Conservation (phyloP, 106 monocot genomes). For the Acanthochlamys bracteata region DNA sequence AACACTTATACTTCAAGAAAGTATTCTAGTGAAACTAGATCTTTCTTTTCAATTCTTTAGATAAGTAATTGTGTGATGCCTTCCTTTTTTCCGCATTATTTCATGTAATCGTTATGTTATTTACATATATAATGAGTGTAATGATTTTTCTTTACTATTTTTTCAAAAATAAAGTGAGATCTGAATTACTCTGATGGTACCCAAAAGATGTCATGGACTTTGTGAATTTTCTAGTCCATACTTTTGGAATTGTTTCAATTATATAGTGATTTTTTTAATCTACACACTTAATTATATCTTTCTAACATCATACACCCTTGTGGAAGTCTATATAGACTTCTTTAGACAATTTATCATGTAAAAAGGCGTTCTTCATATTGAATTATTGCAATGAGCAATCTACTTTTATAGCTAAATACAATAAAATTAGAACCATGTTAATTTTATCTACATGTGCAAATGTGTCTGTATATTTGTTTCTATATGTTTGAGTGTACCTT, state of each 20-base stretch:
- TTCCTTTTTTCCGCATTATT: too few relatives aligned
- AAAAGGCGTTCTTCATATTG: too few relatives aligned
- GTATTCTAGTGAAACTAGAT: too few relatives aligned
- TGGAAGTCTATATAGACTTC: conserved; percentile 18
- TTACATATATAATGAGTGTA: too few relatives aligned
- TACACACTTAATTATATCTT: neutral
- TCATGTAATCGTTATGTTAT: too few relatives aligned
- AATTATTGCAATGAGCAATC: too few relatives aligned
- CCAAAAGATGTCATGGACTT: neutral
- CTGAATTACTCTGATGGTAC: conserved; percentile 4
- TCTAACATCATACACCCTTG: neutral
- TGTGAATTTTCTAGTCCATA: conserved; percentile 13
- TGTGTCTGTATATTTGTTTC: conserved; percentile 2
- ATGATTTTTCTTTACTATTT: neutral
- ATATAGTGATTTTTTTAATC: conserved; percentile 14
- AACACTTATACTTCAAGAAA: too few relatives aligned
- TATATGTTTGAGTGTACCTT: conserved; percentile 4
- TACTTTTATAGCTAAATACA: too few relatives aligned
- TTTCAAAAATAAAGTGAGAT: conserved; percentile 12
- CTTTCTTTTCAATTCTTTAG: too few relatives aligned
- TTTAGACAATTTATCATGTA: neutral
- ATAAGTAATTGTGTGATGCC: neutral
- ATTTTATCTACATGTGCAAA: conserved; percentile 4
- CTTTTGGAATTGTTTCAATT: neutral
- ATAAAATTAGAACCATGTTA: too few relatives aligned